phyloP scores from a whole-genome alignment of 2,329 filamentous ascomycete genomes.

The Nannizziopsis barbatae region DNA sequence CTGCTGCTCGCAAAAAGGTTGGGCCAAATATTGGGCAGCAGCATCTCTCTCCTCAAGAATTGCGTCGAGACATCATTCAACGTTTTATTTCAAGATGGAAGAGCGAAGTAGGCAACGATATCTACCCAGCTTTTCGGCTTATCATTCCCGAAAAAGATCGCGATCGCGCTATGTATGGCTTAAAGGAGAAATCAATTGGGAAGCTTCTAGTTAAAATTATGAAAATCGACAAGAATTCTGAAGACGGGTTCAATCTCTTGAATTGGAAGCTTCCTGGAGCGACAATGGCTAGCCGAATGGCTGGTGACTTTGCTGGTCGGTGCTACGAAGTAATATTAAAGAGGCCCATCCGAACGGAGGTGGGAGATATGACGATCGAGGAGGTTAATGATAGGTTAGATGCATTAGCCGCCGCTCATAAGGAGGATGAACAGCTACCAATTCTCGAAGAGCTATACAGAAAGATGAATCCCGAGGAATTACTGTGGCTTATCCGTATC shows the following conservation, averaged over 20 bases:
- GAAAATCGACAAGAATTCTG: constrained; percentile 81
- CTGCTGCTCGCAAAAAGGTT: constrained; percentile 45
- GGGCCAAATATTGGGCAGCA: constrained; percentile 38
- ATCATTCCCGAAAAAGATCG: constrained; percentile 89
- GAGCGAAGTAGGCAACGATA: constrained; percentile 75
- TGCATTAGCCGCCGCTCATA: constrained; percentile 58
- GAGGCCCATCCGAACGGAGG: constrained; percentile 60
- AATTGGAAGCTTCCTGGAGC: constrained; percentile 88
- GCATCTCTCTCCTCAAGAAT: constrained; percentile 59
- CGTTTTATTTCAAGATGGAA: constrained; percentile 81
- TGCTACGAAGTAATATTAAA: constrained; percentile 82
- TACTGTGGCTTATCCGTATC: constrained; percentile 91
- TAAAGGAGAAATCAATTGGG: constrained; percentile 85
- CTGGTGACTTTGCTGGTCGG: constrained; percentile 83
- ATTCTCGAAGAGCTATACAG: constrained; percentile 78
- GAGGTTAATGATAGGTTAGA: constrained; percentile 85
- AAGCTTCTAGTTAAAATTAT: constrained; percentile 85
- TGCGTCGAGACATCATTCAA: constrained; percentile 68
- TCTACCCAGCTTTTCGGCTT: constrained; percentile 83
- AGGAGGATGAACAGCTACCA: constrained; percentile 71
- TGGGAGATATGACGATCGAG: constrained; percentile 70
- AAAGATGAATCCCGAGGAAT: constrained; percentile 83
- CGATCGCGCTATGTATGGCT: constrained; percentile 80
- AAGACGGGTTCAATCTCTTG: constrained; percentile 72
- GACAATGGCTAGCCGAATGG: constrained; percentile 50